Base-by-base conservation (phyloP, 2,329 filamentous ascomycete genomes). In the Paraphaeosphaeria minitans region DNA sequence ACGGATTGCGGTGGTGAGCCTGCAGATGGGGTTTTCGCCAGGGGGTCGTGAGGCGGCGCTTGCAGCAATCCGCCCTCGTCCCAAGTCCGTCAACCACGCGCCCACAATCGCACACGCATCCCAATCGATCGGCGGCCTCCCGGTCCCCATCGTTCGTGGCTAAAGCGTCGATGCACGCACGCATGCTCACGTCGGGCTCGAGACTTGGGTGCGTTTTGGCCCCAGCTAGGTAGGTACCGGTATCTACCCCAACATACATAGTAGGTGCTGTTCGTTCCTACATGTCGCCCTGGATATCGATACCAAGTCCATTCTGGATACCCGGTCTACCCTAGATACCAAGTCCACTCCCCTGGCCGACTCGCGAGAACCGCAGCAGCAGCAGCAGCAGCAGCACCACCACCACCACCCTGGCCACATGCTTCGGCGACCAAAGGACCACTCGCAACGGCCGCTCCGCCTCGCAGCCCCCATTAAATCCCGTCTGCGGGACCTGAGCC, bases 351-450 rank as follows among this genome's bases (percentile, higher is more conserved):
- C 24, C 24, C 16, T 22, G 14, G 13, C 9, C 39, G 27, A 31
- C 21, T 16, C 8, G 21, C 37, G 37, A 31, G n/a, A 19, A 3
- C 12, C 16, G 29, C 31, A 24, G 43, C 43, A n/a, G 19, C 35
- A 14, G n/a, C n/a, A n/a, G n/a, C n/a, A n/a, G n/a, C n/a, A n/a
- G n/a, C n/a, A n/a, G n/a, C n/a, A n/a, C n/a, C n/a, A n/a, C n/a
- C n/a, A n/a, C n/a, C n/a, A n/a, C n/a, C n/a, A 27, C 35, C 43
- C 45, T 9, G 43, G 19, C 45, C 22, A 22, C 14, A 24, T 35
- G 29, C 31, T 39, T 55, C 56, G 56, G 52, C 39, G 52, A 53
- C 42, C 56, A 58, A 55, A 39, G 31, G 19, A 48, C 53, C 53
- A 48, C 13, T 55, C 42, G 48, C 4, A 43, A 41, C 21, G 29